Evolutionary conservation across 805 yeast genomes (phyloP), one percentile per base, ranked within the genome.

Genomic region (Hemisphaericaspora nanyangensis): DNA sequence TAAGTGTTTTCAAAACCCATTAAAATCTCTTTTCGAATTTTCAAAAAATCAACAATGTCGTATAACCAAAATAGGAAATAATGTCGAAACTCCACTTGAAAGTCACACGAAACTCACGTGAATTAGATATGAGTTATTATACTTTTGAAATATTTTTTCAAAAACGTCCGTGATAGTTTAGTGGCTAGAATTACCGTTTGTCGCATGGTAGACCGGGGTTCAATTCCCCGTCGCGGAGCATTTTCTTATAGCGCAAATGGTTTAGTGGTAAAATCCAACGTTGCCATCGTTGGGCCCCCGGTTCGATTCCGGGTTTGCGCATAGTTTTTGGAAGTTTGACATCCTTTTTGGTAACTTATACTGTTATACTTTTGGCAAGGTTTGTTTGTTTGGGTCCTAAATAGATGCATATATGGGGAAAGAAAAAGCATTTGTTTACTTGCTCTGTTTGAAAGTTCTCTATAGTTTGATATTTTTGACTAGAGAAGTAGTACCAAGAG

Each of bases 301-400:
- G 60, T 55, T 55, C 60, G 58, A 55, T 55, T 55, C 60, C 58
- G 54, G 58, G 60, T 51, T 49, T 48, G 56, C 55, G 60, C 60
- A 55, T 24, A 15, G 29, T 37, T 37, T 35, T 34, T 31, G 25
- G n/a, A n/a, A n/a, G 16, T 30, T 18, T 17, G 24, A 2, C 13
- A 11, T 4, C 5, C 27, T 17, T 17, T 17, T 13, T 2, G 17
- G 5, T 3, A 29, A 13, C n/a, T 29, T 5, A 5, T 10, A 29
- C n/a, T 15, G 17, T n/a, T 29, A 10, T 5, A 6, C 17, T 28
- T 28, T 6, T 16, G 17, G 16, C 12, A 13, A 11, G 7, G 12
- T 7, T 7, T 17, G 12, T 10, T 4, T 29, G 31, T 22, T 22
- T 22, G 26, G 5, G 11, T 22, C 26, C 26, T 12, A 22, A 5